Conservation (phyloP, 2,329 filamentous ascomycete genomes). For the Torrubiella hemipterigena region DNA sequence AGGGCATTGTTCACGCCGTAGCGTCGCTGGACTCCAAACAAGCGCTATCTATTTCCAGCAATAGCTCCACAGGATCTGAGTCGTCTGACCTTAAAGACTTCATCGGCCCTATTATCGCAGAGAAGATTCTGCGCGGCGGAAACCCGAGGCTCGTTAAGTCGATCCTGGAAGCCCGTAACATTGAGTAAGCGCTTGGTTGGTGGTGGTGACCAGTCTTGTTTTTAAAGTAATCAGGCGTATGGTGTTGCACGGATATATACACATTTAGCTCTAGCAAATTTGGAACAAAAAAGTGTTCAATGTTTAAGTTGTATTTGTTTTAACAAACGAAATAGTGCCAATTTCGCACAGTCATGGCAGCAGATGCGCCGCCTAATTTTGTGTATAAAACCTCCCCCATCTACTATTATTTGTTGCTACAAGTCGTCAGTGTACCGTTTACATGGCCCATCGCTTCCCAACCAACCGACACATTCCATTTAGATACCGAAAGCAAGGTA, state of each 20-base stretch:
- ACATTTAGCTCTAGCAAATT: too few relatives aligned
- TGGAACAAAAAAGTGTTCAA: too few relatives aligned
- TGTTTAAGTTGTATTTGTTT: not conserved
- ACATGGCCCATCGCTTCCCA: constrained; percentile 3
- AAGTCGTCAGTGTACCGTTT: constrained; percentile 6
- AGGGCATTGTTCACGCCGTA: constrained; percentile 43
- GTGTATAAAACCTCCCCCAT: too few relatives aligned
- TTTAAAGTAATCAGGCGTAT: too few relatives aligned
- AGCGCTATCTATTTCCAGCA: constrained; percentile 24
- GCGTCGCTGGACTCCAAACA: constrained; percentile 26
- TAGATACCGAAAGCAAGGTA: constrained; percentile 38
- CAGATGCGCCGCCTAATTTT: too few relatives aligned
- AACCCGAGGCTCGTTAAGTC: constrained; percentile 36
- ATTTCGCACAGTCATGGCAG: not conserved
- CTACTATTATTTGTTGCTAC: constrained; percentile 5
- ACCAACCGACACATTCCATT: constrained; percentile 6
- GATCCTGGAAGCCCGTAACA: constrained; percentile 41
- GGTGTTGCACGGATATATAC: too few relatives aligned
- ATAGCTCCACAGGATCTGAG: constrained; percentile 21
- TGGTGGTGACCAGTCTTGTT: too few relatives aligned
- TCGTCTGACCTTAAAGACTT: constrained; percentile 38
- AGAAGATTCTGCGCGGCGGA: constrained; percentile 30
- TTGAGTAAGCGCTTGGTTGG: too few relatives aligned
- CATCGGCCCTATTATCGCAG: constrained; percentile 41
- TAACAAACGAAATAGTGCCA: constrained; percentile 1